Conservation (phyloP, 331 rosid species). For the Rhamnella rubrinervis region DNA sequence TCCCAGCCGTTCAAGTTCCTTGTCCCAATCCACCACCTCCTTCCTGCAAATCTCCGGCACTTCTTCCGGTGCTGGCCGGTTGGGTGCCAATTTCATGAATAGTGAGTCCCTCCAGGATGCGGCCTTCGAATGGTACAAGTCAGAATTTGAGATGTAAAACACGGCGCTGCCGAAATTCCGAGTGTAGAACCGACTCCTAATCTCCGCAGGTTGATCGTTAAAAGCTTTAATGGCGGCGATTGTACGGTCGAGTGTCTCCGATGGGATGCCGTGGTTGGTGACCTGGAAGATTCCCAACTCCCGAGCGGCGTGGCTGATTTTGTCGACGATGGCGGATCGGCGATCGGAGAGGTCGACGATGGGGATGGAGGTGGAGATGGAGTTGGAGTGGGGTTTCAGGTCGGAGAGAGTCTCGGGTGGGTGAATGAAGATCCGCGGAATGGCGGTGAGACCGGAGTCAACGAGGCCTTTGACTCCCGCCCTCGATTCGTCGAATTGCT, state of each 20-base stretch:
- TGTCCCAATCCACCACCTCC: conserved; percentile 45
- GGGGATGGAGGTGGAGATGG: conserved; percentile 34
- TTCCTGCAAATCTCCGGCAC: conserved; percentile 55
- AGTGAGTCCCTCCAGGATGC: conserved; percentile 87
- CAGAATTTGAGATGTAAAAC: conserved; percentile 56
- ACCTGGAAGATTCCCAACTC: conserved; percentile 64
- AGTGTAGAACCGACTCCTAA: conserved; percentile 37
- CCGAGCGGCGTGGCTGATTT: conserved; percentile 51
- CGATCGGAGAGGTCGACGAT: conserved; percentile 49
- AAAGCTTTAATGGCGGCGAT: conserved; percentile 48
- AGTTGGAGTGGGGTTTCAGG: conserved; percentile 4
- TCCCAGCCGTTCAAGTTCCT: conserved; percentile 52
- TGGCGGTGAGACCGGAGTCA: conserved; percentile 51
- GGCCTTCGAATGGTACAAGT: conserved; percentile 33
- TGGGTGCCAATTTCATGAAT: conserved; percentile 38
- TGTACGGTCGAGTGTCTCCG: conserved; percentile 23
- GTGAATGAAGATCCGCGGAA: conserved; percentile 11
- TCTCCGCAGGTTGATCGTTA: conserved; percentile 63
- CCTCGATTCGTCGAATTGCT: conserved; percentile 26
- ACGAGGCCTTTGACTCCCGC: conserved; percentile 68
- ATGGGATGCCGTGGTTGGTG: conserved; percentile 58
- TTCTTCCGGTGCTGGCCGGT: conserved; percentile 10
- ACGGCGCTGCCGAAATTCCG: conserved; percentile 43
- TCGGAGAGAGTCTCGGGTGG: conserved; percentile 18
- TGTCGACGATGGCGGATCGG: conserved; percentile 32